Base-by-base conservation (phyloP, 1,139 yeast genomes). In the Protomyces inundatus region DNA sequence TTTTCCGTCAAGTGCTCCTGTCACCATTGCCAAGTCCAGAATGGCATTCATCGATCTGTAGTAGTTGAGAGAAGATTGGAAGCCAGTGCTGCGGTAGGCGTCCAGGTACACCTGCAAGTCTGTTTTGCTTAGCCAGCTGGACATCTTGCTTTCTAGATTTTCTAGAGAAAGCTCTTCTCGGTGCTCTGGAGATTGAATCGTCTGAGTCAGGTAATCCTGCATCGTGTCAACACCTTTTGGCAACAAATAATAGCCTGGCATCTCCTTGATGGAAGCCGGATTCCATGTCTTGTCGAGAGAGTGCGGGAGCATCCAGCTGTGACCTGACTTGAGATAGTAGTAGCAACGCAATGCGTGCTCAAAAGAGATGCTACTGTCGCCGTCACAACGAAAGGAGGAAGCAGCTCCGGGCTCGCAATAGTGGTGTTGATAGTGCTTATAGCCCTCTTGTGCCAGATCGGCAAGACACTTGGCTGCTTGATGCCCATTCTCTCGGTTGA, bases 181-280 rank as follows among this genome's bases (percentile, higher is more conserved):
- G 48, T 42, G 32, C 7, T 42, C 33, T 16, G 32, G 32, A 3
- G 48, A 42, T n/a, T 34, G n/a, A 23, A 33, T 42, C 55, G 42
- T 52, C 5, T 10, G 10, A 1, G 34, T 14, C 3, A 40, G 14
- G 23, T 55, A 51, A 23, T 58, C 53, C 3, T 55, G 46, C 62
- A 58, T 58, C 33, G 45, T 52, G n/a, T 23, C 32, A 37, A 12
- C 10, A 42, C 39, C 45, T 6, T 37, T 16, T 2, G 23, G 52
- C 52, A 58, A 33, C 34, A 58, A 34, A 52, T 58, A 58, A 42
- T 58, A 58, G 42, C 54, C 62, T 7, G 62, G 62, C 30, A 58
- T 23, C 3, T n/a, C n/a, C 12, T 10, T 6, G 35, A 58, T 51
- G 45, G 32, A 34, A 30, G 32, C n/a, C 36, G 62, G 37, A 30